Conservation (phyloP, 2,329 filamentous ascomycete genomes). For the Metarhizium album region DNA sequence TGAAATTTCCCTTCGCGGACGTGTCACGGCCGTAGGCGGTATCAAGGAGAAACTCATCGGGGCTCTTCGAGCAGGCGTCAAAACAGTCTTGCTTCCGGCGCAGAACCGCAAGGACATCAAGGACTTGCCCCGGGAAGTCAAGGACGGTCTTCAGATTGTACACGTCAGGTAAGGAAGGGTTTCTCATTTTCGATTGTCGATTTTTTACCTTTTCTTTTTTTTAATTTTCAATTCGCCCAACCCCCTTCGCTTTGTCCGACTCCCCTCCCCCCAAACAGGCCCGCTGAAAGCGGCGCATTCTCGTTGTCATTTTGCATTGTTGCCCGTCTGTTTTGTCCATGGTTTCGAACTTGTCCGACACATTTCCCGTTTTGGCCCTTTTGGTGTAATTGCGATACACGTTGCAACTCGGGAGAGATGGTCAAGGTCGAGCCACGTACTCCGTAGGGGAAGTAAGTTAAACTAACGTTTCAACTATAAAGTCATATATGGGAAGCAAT, state of each 20-base stretch:
- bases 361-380: slow-evolving; percentile 11
- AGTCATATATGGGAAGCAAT: slow-evolving; percentile 94
- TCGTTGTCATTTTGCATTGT: not conserved
- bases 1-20: slow-evolving; percentile 69
- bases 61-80: slow-evolving; percentile 83
- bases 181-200: not conserved
- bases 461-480: slow-evolving; percentile 20
- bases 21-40: slow-evolving; percentile 87
- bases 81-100: slow-evolving; percentile 79
- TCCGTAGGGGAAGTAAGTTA: not conserved
- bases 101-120: slow-evolving; percentile 88
- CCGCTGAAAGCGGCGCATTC: not conserved
- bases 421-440: not conserved
- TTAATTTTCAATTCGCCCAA: too few species aligned
- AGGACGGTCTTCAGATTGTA: slow-evolving; percentile 75
- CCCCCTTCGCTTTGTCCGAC: not conserved
- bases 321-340: not conserved
- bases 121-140: slow-evolving; percentile 84
- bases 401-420: not conserved
- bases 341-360: not conserved
- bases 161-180: slow-evolving; percentile 68
- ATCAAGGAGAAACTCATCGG: slow-evolving; percentile 99
- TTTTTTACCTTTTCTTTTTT: not conserved
- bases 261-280: too few species aligned
- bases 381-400: slow-evolving; percentile 5